phyloP scores from a whole-genome alignment of 2,329 filamentous ascomycete species.

The Clarireedia hainanense region DNA sequence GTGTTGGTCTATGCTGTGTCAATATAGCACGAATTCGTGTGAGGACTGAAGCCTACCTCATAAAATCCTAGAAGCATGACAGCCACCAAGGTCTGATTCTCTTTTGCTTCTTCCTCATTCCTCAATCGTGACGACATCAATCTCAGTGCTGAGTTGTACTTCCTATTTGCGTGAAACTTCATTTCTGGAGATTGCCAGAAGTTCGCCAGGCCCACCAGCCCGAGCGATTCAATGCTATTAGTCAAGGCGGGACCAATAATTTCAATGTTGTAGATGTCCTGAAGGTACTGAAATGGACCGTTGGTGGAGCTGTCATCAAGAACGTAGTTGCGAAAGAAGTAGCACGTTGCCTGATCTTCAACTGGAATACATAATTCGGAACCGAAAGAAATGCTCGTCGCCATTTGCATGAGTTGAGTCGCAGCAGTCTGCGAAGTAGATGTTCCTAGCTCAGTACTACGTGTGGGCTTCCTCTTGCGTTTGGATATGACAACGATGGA shows the following conservation, averaged over 20 bases:
- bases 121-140: constrained; percentile 15
- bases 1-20: constrained; percentile 19
- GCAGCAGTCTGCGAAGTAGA: neutral
- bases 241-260: constrained; percentile 34
- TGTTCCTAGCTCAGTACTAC: no score
- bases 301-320: constrained; percentile 10
- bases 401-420: neutral
- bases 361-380: constrained; percentile 4
- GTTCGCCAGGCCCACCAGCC: constrained; percentile 19
- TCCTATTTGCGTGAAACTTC: constrained; percentile 10
- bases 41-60: constrained; percentile 33
- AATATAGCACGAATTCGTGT: constrained; percentile 35
- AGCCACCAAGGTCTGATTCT: constrained; percentile 22
- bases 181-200: constrained; percentile 20
- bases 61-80: constrained; percentile 24
- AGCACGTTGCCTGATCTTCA: constrained; percentile 22
- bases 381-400: neutral
- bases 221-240: constrained; percentile 19
- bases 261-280: constrained; percentile 31
- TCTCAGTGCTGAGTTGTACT: constrained; percentile 18
- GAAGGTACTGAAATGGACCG: constrained; percentile 21
- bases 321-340: constrained; percentile 25
- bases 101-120: constrained; percentile 16
- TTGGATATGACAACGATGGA: neutral
- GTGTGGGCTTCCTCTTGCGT: neutral